Conservation (phyloP, 73 alveolate species). For the Stentor roeselii region DNA sequence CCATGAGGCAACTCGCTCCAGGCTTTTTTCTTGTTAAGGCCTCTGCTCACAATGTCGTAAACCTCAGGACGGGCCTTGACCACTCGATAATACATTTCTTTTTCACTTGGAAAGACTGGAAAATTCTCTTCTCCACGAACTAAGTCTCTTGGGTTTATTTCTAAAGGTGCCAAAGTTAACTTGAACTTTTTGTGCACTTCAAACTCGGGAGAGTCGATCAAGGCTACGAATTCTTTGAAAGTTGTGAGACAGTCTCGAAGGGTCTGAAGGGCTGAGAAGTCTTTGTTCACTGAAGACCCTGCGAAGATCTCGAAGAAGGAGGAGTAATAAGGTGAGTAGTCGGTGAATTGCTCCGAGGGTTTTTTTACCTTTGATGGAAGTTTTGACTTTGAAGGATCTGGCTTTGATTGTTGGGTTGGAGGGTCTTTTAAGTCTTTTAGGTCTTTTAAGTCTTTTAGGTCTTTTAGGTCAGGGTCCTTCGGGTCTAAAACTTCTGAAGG, state of each 20-base stretch:
- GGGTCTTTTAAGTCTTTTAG: background rate
- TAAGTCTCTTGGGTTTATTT: slow-evolving; percentile 28
- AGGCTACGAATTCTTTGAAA: slow-evolving; percentile 45
- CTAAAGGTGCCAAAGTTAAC: slow-evolving; percentile 40
- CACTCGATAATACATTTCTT: slow-evolving; percentile 83
- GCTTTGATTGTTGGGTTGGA: background rate
- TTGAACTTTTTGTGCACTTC: slow-evolving; percentile 37
- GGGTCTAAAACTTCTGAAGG: background rate
- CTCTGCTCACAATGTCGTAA: slow-evolving; percentile 95
- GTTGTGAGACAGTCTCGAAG: slow-evolving; percentile 36
- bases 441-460: background rate
- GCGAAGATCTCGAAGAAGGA: slow-evolving; percentile 55
- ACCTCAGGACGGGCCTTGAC: slow-evolving; percentile 92
- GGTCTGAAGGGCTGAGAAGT: slow-evolving; percentile 43
- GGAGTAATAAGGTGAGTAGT: slow-evolving; percentile 44
- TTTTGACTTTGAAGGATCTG: background rate
- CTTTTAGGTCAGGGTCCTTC: background rate
- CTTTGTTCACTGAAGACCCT: slow-evolving; percentile 29
- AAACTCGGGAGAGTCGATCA: slow-evolving; percentile 45
- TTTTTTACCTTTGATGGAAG: slow-evolving; percentile 1
- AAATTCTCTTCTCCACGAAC: slow-evolving; percentile 38
- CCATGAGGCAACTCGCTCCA: slow-evolving; percentile 99
- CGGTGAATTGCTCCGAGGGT: slow-evolving; percentile 34
- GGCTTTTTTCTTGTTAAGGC: slow-evolving; percentile 75
- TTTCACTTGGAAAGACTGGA: slow-evolving; percentile 39